Evolutionary conservation across 1,139 yeast species (phyloP), one percentile per base, ranked within the genome.

Genomic region (Eremothecium cymbalariae): DNA sequence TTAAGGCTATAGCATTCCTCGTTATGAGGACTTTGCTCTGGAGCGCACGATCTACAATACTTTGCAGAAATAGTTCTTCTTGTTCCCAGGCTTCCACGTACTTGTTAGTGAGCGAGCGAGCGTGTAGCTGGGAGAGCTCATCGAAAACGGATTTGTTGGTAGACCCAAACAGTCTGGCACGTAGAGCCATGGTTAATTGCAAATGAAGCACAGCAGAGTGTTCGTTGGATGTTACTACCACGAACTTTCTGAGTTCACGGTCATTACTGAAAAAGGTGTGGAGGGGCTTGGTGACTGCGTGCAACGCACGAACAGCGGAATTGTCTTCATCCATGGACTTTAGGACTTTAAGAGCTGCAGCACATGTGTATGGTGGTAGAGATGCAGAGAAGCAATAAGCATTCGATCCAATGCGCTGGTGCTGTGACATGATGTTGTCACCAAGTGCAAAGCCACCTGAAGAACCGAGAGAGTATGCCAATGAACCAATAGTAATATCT

Each of bases 361-460:
- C 72, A 1, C 95, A 95, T 32, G 86, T 72, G 59, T 82, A 88
- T 12, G 97, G 94, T 9, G 98, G 97, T 56, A 90, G 72, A 2
- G 96, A 75, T 7, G 99, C 99, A 54, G 94, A 81, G 55, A 85
- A 90, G 41, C 93, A 93, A 55, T 85, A 90, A 2, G 95, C 95
- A 47, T 72, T 68, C 7, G 95, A 83, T 20, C 86, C 83, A 51
- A 88, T 80, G 55, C 94, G 77, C 67, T 93, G 98, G 61, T 90
- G 95, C 48, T 79, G 82, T 28, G 88, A 76, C 88, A 90, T 84
- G 39, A 80, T 79, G 25, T 64, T 62, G 26, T 74, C 80, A 40
- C 97, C 98, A 17, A 84, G 84, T 55, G 95, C 90, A 60, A 85
- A 90, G 1, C 95, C 98, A 44, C 99, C 99, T 28, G 93, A 78